These are phyloP conservation scores for Dactylella cylindrospora DNA, from an alignment of 2,329 filamentous ascomycete species.

Conservation along the genomic window DNA sequence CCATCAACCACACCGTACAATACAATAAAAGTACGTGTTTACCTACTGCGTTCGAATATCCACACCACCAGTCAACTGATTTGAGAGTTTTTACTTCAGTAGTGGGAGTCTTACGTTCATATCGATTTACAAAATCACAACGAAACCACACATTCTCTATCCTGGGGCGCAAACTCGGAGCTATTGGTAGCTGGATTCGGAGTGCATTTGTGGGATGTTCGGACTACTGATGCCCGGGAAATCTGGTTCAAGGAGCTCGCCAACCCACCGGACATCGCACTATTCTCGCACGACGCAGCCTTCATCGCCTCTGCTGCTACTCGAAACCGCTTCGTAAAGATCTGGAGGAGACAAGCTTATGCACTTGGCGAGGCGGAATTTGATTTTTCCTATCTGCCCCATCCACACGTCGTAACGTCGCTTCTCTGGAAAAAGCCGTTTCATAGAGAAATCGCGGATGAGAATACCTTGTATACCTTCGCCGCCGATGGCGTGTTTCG, in stretches of 20 bases:
- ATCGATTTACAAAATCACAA: slow-evolving; percentile 59
- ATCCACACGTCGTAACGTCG: slow-evolving; percentile 76
- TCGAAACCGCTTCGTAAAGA: slow-evolving; percentile 81
- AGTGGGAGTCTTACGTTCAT: slow-evolving; percentile 64
- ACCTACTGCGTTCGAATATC: neutral
- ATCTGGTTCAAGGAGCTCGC: slow-evolving; percentile 77
- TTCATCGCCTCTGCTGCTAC: slow-evolving; percentile 79
- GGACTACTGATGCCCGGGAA: slow-evolving; percentile 54
- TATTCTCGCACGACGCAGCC: slow-evolving; percentile 81
- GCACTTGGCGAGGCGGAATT: slow-evolving; percentile 81
- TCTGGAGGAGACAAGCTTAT: slow-evolving; percentile 87
- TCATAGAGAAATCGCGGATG: slow-evolving; percentile 73
- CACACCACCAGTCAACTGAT: slow-evolving; percentile 7
- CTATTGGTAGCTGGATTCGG: slow-evolving; percentile 72
- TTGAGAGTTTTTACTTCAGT: slow-evolving; percentile 43
- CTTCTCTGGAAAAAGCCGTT: slow-evolving; percentile 82
- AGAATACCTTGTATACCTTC: slow-evolving; percentile 87
- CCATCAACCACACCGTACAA: slow-evolving; percentile 9
- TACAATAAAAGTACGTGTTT: slow-evolving; percentile 30
- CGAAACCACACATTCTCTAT: slow-evolving; percentile 63
- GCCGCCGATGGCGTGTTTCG: slow-evolving; percentile 78
- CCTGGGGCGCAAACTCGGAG: slow-evolving; percentile 86
- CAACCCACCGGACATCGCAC: slow-evolving; percentile 70
- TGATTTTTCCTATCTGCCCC: slow-evolving; percentile 86
- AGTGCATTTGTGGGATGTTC: slow-evolving; percentile 65